Evolutionary conservation across 208 protist species (phyloP), one percentile per base, ranked within the genome.

Genomic region (Trypanosoma vivax): DNA sequence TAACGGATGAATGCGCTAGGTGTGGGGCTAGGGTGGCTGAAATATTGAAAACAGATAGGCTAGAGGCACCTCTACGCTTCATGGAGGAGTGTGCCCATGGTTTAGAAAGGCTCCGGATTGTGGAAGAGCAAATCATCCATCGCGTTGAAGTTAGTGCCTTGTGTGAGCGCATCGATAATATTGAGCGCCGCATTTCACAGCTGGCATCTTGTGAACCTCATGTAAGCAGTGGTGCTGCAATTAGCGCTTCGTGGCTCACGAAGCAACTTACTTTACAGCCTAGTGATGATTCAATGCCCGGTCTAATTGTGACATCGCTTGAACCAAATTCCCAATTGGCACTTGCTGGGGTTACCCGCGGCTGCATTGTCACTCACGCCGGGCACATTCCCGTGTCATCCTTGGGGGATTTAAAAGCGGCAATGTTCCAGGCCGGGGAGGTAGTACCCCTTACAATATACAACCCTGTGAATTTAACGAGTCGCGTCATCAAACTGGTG

Each of bases 351-450:
- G 50, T 88, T 10, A 16, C 38, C 6, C 43, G 47, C 11, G 75
- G 75, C 13, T 63, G 49, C 23, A 69, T 88, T 50, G 68, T 88
- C 18, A 81, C 75, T 25, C 75, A 80, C 39, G 70, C 81, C 1
- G 72, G 67, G 2, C 53, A 49, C 21, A 65, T 64, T 10, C 48
- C 55, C 5, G 72, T 83, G 43, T 50, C 38, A 10, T 65, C 50
- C 1, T 28, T 38, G 6, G 38, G 49, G 9, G 65, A 50, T 11
- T 74, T 80, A 24, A 35, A 66, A 46, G 41, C 48, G 6, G 68
- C 65, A n/a, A 48, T 80, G 18, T 39, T 59, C 16, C 59, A 55
- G 34, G 42, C 43, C 1, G 51, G 42, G 16, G 2, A 39, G 11
- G 24, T 16, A 16, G 56, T 75, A 39, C 75, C 66, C 48, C 48